Evolutionary conservation across 805 yeast species (phyloP).

Genomic region (Peterozyma xylosa): DNA sequence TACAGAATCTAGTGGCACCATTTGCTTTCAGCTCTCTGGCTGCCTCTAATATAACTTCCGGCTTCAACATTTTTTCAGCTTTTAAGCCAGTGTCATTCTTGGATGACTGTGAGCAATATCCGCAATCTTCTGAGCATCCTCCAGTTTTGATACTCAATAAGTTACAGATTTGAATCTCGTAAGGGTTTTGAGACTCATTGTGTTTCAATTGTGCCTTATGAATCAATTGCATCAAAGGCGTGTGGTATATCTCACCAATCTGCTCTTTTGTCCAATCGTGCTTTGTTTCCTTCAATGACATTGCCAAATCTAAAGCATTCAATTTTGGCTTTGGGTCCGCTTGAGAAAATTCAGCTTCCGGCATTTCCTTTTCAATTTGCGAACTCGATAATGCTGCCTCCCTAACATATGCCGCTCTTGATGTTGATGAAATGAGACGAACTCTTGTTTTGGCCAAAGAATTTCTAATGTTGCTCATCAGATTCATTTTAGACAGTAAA

Average conservation of each 20-base stretch:
- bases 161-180: slow-evolving; percentile 69
- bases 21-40: slow-evolving; percentile 61
- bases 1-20: slow-evolving; percentile 73
- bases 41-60: slow-evolving; percentile 56
- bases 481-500: too few relatives aligned
- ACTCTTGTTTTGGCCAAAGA: too few relatives aligned
- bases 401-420: too few relatives aligned
- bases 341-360: too few relatives aligned
- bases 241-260: slow-evolving; percentile 49
- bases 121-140: slow-evolving; percentile 78
- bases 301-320: slow-evolving; percentile 17
- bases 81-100: slow-evolving; percentile 64
- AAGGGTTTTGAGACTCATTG: slow-evolving; percentile 58
- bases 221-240: slow-evolving; percentile 59
- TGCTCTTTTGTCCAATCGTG: slow-evolving; percentile 55
- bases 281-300: slow-evolving; percentile 21
- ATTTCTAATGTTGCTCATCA: too few relatives aligned
- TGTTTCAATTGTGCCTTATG: slow-evolving; percentile 59
- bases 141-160: slow-evolving; percentile 70
- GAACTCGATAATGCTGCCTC: too few relatives aligned
- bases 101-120: slow-evolving; percentile 72
- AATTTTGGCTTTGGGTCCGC: too few relatives aligned
- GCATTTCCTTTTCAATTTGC: too few relatives aligned
- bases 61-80: slow-evolving; percentile 54
- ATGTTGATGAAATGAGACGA: too few relatives aligned